Evolutionary conservation across 2,329 filamentous ascomycete genomes (phyloP), one percentile per base, ranked within the genome.

Genomic region (Blastomyces gilchristii): DNA sequence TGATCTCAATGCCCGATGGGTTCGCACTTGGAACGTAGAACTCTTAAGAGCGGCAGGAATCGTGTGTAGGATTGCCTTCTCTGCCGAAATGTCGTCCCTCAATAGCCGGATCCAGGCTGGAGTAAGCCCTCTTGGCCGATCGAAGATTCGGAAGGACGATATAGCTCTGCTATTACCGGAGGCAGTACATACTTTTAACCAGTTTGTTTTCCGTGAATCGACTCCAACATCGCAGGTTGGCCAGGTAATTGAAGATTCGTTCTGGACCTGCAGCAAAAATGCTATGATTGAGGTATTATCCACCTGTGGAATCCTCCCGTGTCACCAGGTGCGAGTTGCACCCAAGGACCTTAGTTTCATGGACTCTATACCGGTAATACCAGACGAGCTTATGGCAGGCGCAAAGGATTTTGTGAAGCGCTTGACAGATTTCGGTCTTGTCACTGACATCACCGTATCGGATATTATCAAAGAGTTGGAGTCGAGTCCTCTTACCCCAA

Each of bases 11-110:
- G 95, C 94, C 18, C 86, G 92, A 63, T 96, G 91, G 81, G 93
- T 99, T 18, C 87, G 91, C 66, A 91, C 87, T 18, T 99, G 94
- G 95, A 99, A 99, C 70, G 82, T 90, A 28, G 94, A 97, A 73
- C 90, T 99, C 81, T 81, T 99, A 49, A 85, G 93, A 53, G 89
- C 92, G 39, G 90, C 93, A 22, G 94, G 94, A 50, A 91, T 99
- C 67, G 87, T 96, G 67, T 89, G 91, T 65, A 86, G 94, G 59
- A 84, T 99, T 66, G 90, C 91, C 0, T 99, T 95, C 77, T 82
- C 86, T 11, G 87, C 90, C 66, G 92, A 97, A 72, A 96, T 97
- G 91, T 78, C 80, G 3, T 86, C 89, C 58, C 80, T 97, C 37
- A 86, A 86, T 65, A 74, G 75, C 60, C 87, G 85, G 69, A 77